A percentile compares a stretch with the other conserved stretches of the same genome.
Conservation (phyloP, 192 early-diverging fungal species). For the Diversispora eburnea region DNA sequence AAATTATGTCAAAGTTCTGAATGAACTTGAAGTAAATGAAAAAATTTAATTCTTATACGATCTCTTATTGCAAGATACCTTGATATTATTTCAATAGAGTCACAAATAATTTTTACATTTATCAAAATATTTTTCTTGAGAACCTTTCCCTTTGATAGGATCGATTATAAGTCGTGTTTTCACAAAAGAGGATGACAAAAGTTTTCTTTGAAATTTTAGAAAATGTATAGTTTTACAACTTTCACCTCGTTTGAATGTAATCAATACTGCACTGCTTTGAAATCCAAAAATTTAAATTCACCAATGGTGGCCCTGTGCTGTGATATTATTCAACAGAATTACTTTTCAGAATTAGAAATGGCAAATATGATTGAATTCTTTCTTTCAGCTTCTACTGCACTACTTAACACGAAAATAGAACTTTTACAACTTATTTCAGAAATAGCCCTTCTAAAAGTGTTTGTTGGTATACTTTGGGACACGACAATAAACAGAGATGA, state of each 20-base stretch:
- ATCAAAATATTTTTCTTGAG: slow-evolving; percentile 5
- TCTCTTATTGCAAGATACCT: slow-evolving; percentile 13
- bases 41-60: slow-evolving; percentile 1
- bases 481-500: not conserved
- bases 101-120: not conserved
- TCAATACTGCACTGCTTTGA: slow-evolving; percentile 9
- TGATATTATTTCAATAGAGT: slow-evolving; percentile 1
- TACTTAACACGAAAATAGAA: not conserved
- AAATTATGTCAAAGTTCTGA: not conserved
- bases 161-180: slow-evolving; percentile 1
- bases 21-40: slow-evolving; percentile 4
- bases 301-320: slow-evolving; percentile 12
- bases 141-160: not conserved
- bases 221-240: not conserved
- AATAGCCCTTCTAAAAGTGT: slow-evolving; percentile 27
- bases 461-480: slow-evolving; percentile 12
- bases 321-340: slow-evolving; percentile 23
- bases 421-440: slow-evolving; percentile 17
- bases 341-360: slow-evolving; percentile 7
- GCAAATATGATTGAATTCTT: not conserved
- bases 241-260: slow-evolving; percentile 11
- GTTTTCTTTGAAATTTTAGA: slow-evolving; percentile 1
- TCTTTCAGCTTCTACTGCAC: not conserved
- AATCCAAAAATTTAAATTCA: not conserved
- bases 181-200: not conserved